Evolutionary conservation across 1,284 basidiomycete species (phyloP).

Genomic region (Fistulinella staudtii): DNA sequence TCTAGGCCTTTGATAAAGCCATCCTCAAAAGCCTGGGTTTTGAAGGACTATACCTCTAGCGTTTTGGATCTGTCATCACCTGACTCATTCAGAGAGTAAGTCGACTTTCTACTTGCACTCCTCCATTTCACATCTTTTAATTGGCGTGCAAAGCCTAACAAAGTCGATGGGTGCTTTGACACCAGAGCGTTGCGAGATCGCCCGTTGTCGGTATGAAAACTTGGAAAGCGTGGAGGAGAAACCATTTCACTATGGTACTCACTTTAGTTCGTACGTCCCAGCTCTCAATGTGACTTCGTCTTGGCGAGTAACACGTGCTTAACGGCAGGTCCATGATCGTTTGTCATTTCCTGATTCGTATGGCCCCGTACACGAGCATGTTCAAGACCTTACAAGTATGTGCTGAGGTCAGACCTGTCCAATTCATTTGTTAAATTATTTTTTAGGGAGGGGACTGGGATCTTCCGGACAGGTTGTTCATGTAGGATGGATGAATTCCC

Average conservation of each 20-base stretch:
- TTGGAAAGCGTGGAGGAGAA: constrained; percentile 78
- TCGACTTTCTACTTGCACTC: constrained; percentile 6
- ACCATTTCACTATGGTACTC: constrained; percentile 93
- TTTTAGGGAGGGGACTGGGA: constrained; percentile 88
- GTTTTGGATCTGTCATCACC: constrained; percentile 67
- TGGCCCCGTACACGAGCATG: constrained; percentile 90
- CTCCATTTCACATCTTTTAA: constrained; percentile 11
- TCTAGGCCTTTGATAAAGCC: neutral
- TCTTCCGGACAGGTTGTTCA: constrained; percentile 90
- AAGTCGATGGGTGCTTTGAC: constrained; percentile 93
- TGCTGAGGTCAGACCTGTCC: neutral
- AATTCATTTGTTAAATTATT: neutral
- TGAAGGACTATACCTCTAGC: constrained; percentile 81
- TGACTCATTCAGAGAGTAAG: constrained; percentile 75
- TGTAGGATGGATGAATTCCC: constrained; percentile 36
- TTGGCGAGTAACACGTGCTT: constrained; percentile 1
- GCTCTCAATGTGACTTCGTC: neutral
- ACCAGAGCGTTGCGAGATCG: constrained; percentile 66
- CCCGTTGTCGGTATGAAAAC: constrained; percentile 71
- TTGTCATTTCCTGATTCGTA: constrained; percentile 89
- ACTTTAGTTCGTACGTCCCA: constrained; percentile 70
- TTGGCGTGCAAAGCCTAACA: constrained; percentile 50
- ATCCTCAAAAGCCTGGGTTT: constrained; percentile 66
- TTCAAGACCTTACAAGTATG: constrained; percentile 84
- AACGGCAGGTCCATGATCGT: constrained; percentile 80